Percentiles rank a stretch among this genome's conserved stretches.
Conservation (phyloP, 768 basidiomycete species). For the Pisolithus albus region DNA sequence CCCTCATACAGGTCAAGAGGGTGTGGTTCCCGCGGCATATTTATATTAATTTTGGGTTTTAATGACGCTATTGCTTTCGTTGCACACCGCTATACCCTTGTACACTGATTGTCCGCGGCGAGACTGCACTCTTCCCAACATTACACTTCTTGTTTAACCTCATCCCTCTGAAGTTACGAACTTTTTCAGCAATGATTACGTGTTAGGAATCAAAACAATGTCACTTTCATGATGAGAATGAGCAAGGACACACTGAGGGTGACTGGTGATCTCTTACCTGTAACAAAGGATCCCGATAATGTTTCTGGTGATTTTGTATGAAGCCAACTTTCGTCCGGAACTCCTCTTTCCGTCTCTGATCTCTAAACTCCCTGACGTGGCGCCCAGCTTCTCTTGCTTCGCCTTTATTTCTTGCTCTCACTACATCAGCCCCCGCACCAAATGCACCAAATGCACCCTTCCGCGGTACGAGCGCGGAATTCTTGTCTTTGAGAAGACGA, state of each 20-base stretch:
- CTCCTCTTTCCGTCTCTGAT: conserved; percentile 69
- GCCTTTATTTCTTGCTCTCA: conserved; percentile 89
- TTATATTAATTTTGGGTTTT: conserved; percentile 53
- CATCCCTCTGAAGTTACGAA: no score
- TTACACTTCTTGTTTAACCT: no score
- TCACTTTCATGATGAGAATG: no score
- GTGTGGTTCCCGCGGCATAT: conserved; percentile 89
- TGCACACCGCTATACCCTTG: conserved; percentile 31
- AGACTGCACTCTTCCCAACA: not conserved
- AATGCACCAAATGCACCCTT: conserved; percentile 85
- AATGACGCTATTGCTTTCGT: conserved; percentile 17
- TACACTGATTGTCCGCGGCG: conserved; percentile 29
- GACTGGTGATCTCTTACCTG: conserved; percentile 34
- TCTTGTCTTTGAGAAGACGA: conserved; percentile 70
- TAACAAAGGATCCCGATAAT: conserved; percentile 68
- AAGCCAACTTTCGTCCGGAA: conserved; percentile 82
- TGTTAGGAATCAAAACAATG: no score
- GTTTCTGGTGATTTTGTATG: conserved; percentile 82
- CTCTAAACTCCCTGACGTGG: conserved; percentile 77
- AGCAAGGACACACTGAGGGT: not conserved
- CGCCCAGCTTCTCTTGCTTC: conserved; percentile 90
- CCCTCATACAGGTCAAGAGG: conserved; percentile 70
- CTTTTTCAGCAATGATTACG: no score
- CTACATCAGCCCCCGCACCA: conserved; percentile 72
- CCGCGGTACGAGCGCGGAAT: conserved; percentile 76